phyloP scores from a whole-genome alignment of 2,329 filamentous ascomycete genomes.

The Hypoxylon sp. region DNA sequence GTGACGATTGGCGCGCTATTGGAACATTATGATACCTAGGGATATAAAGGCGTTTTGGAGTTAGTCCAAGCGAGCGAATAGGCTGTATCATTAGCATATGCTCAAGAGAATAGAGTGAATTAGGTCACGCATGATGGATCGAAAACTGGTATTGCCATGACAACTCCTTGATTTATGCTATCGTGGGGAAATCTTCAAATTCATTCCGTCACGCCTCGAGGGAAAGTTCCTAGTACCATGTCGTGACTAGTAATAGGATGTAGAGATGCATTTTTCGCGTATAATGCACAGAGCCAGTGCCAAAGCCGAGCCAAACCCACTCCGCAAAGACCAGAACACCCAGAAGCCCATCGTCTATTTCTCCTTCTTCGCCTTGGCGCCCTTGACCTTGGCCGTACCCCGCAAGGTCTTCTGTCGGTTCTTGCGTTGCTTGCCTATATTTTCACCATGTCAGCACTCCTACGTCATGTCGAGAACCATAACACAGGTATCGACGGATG shows the following conservation, averaged over 20 bases:
- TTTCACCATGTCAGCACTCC: slow-evolving; percentile 26
- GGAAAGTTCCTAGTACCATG: slow-evolving; percentile 35
- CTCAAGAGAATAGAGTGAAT: background rate
- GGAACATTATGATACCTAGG: slow-evolving; percentile 34
- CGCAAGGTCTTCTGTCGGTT: slow-evolving; percentile 99
- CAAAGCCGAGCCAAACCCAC: slow-evolving; percentile 54
- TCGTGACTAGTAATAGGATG: slow-evolving; percentile 37
- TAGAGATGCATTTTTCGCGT: slow-evolving; percentile 47
- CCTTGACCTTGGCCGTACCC: slow-evolving; percentile 98
- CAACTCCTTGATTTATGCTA: slow-evolving; percentile 56
- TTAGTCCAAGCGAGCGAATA: slow-evolving; percentile 7
- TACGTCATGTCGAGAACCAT: background rate
- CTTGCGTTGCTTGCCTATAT: slow-evolving; percentile 99
- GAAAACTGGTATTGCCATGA: slow-evolving; percentile 34
- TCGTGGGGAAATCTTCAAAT: slow-evolving; percentile 53
- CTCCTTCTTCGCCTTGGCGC: slow-evolving; percentile 94
- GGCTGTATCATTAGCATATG: slow-evolving; percentile 5
- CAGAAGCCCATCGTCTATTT: slow-evolving; percentile 71
- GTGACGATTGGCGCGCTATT: slow-evolving; percentile 13
- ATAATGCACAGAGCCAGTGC: slow-evolving; percentile 54
- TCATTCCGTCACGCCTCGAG: slow-evolving; percentile 50
- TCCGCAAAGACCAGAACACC: slow-evolving; percentile 51
- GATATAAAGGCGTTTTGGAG: slow-evolving; percentile 27
- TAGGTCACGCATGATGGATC: slow-evolving; percentile 35
- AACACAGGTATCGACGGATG: background rate